Evolutionary conservation across 2,329 filamentous ascomycete genomes (phyloP), one percentile per base, ranked within the genome.

Genomic region (Sphaceloma murrayae): DNA sequence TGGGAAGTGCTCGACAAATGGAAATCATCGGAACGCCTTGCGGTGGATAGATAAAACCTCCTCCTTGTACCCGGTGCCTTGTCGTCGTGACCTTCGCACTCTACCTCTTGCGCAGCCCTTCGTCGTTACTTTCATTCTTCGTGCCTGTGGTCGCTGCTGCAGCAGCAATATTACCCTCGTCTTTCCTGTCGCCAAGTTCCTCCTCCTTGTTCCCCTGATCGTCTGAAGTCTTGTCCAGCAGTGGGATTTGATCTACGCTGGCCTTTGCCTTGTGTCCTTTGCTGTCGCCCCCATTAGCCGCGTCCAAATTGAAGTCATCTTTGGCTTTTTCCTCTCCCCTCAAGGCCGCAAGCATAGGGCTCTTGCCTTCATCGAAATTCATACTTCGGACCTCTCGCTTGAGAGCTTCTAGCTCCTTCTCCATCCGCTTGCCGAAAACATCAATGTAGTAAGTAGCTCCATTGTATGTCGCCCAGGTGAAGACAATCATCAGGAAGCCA

Each of bases 391-490:
- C 87, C 58, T 98, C 91, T 45, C 77, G 77, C 64, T 83, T 88
- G 66, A 98, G 75, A 43, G 81, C 75, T 60, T 98, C 88, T 9
- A 98, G 72, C 62, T 98, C 91, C 59, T 89, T 94, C 68, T 98
- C 86, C 70, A 98, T 96, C 2, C 88, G 78, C 56, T 85, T 94
- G 44, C 93, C 91, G 60, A 96, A 98, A 1, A 96, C 85, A 56
- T 98, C 91, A 57, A 98, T 96, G 64, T 98, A 98, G 63, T 84
- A 98, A 0, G 88, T 96, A 13, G 91, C 86, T 22, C 91, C 91
- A 55, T 98, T 98, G 68, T 95, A 93, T 46, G 95, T 82, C 54
- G 85, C 93, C 87, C 88, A 95, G 32, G 78, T 72, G 58, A 98
- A 96, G n/a, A 98, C 79, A 2, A 76, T 66, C 45, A 81, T 70